Base-by-base conservation (phyloP, 116 monocot species). In the Thalassia testudinum region DNA sequence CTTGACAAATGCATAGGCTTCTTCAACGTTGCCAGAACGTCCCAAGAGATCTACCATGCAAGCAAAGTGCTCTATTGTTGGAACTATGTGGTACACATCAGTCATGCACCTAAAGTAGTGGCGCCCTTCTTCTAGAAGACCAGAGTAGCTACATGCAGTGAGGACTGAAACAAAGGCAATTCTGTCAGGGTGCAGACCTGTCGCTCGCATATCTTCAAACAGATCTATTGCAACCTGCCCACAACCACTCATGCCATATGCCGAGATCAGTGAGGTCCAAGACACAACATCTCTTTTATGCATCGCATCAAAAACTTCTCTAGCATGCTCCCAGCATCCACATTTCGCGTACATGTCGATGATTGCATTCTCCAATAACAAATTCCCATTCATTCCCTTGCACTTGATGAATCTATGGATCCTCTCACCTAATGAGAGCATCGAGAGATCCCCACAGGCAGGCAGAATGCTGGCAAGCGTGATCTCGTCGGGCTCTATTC, bases 291-390 rank as follows among this genome's bases (percentile, higher is more conserved):
- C 75, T 37, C 7, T 53, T 7, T 1, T 60, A 2, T 10, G 21
- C 76, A 79, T 78, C 6, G 56, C 66, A 7, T 49, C 47, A 53
- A 87, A 82, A 0, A 54, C 65, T 10, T 18, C 65, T 5, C 26
- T 43, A 1, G 75, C 75, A 52, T 57, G 52, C n/a, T 75, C 65
- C 34, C 70, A 38, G 29, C 69, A 44, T n/a, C 89, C 83, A 50
- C 80, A 89, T 58, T 84, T 89, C 2, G 78, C 59, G 26, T 86
- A 86, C 86, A 86, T 81, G 61, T 86, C 86, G 28, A 86, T 63
- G 0, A 86, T 55, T 17, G 86, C 57, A 43, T 62, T 81, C 24
- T 65, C 62, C 21, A 75, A 55, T 12, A 75, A 69, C 16, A 75
- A 59, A 60, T 75, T 65, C 11, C 59, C 44, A 6, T 52, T 37